Base-by-base conservation (phyloP, 176 grass and related monocot species). In the Raddia guianensis region DNA sequence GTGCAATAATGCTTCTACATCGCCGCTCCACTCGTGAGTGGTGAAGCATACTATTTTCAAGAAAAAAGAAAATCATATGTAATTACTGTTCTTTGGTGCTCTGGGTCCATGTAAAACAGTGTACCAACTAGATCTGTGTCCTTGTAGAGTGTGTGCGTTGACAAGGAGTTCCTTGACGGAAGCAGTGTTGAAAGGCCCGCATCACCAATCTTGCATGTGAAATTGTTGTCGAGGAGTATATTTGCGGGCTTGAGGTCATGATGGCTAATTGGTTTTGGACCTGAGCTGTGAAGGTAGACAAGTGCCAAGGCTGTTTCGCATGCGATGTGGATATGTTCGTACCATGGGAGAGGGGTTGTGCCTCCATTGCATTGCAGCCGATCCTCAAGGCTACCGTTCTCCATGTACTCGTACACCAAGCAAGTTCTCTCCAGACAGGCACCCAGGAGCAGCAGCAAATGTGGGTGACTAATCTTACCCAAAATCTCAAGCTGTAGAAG, bases 401-500 rank as follows among this genome's bases (percentile, higher is more conserved):
- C 90, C 95, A 98, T 95, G 78, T 95, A 98, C 73, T 93, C 95
- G 3, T 98, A 95, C 68, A 98, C 93, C 64, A 98, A 80, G 86
- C 95, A 98, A 43, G 86, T 78, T 61, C 35, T 78, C 32, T 98
- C 95, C n/a, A 91, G 90, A 78, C 92, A 93, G 49, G 92, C 92
- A 63, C 96, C 96, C 6, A 98, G 84, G 52, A 98, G 86, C 71
- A 91, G 65, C 52, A 98, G 49, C 70, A 98, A 78, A 75, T 95
- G 88, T 9, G 86, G 96, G 81, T 98, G 92, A 59, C n/a, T 83
- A 82, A 91, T 87, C 84, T 87, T 88, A 53, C 81, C 53, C 61
- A 93, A 76, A 86, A 95, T 73, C 76, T 95, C 87, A 71, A 98
- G 85, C 96, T 98, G 88, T 60, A 89, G 69, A 63, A 65, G 27